A percentile compares a stretch with the other conserved stretches of the same genome.
Evolutionary conservation across 176 grass and related monocot species (phyloP).

Genomic region (Raddia distichophylla): DNA sequence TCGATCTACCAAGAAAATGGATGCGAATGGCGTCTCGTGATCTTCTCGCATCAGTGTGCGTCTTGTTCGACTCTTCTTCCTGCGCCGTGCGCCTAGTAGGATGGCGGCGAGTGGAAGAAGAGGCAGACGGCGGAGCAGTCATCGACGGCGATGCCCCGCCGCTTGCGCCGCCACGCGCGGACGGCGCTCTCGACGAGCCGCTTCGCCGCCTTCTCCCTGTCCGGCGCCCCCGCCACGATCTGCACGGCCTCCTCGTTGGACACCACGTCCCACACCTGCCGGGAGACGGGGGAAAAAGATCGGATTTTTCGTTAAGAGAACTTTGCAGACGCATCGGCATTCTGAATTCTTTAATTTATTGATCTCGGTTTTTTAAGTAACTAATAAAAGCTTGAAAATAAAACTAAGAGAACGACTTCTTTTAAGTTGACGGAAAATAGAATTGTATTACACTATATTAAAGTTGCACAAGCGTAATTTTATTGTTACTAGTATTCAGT

Average conservation of each 20-base stretch:
- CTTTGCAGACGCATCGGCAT: too few species aligned
- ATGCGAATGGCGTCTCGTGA: background rate
- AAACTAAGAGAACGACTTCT: too few species aligned
- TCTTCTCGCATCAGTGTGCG: background rate
- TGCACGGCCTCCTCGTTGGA: constrained; percentile 89
- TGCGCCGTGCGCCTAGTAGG: background rate
- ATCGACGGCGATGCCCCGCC: constrained; percentile 71
- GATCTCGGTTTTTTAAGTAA: too few species aligned
- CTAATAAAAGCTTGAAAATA: too few species aligned
- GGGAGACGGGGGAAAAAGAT: background rate
- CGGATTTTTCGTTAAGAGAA: background rate
- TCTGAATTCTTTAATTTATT: too few species aligned
- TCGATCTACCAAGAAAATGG: background rate
- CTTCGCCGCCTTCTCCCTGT: constrained; percentile 69
- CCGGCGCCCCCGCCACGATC: constrained; percentile 66
- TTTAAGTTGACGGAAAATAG: too few species aligned
- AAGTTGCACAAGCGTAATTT: too few species aligned
- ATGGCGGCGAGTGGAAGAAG: constrained; percentile 64
- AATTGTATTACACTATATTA: too few species aligned
- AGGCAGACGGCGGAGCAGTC: constrained; percentile 97
- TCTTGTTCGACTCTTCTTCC: background rate
- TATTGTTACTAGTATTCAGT: too few species aligned
- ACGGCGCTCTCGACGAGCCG: constrained; percentile 75
- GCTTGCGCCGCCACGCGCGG: constrained; percentile 65
- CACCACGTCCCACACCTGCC: constrained; percentile 90